Evolutionary conservation across 1,139 yeast genomes (phyloP).

Genomic region (Barnettozyma hawaiiensis): DNA sequence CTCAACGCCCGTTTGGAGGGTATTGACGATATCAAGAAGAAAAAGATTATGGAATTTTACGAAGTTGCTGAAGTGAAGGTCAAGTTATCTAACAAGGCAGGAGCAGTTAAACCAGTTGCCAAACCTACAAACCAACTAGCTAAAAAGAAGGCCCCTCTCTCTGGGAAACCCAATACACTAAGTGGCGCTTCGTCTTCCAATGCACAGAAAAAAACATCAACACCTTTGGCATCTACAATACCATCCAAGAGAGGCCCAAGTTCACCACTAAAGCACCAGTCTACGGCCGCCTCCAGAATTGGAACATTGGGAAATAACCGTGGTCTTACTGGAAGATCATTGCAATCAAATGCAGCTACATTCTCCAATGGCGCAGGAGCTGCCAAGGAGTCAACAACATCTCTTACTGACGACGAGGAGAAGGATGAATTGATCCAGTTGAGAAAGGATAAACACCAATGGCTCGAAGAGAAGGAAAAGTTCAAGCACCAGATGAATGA

Average conservation of each 20-base stretch:
- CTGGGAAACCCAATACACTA: constrained; percentile 7
- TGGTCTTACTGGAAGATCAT: constrained; percentile 30
- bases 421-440: constrained; percentile 45
- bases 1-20: constrained; percentile 55
- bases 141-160: constrained; percentile 13
- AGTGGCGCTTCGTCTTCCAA: constrained; percentile 10
- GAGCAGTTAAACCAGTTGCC: neutral
- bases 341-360: constrained; percentile 17
- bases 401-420: constrained; percentile 18
- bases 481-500: constrained; percentile 36
- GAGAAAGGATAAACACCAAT: constrained; percentile 45
- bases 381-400: constrained; percentile 4
- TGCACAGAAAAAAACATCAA: constrained; percentile 14
- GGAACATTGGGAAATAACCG: constrained; percentile 27
- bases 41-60: constrained; percentile 59
- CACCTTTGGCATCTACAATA: constrained; percentile 30
- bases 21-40: constrained; percentile 67
- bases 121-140: constrained; percentile 7
- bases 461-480: constrained; percentile 44
- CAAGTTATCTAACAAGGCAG: constrained; percentile 20
- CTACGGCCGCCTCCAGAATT: constrained; percentile 12
- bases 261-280: constrained; percentile 52
- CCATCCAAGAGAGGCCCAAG: constrained; percentile 65
- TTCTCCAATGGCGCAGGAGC: neutral
- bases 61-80: constrained; percentile 54